Evolutionary conservation across 2,329 filamentous ascomycete species (phyloP).

Genomic region (Pseudocercospora macadamiae): DNA sequence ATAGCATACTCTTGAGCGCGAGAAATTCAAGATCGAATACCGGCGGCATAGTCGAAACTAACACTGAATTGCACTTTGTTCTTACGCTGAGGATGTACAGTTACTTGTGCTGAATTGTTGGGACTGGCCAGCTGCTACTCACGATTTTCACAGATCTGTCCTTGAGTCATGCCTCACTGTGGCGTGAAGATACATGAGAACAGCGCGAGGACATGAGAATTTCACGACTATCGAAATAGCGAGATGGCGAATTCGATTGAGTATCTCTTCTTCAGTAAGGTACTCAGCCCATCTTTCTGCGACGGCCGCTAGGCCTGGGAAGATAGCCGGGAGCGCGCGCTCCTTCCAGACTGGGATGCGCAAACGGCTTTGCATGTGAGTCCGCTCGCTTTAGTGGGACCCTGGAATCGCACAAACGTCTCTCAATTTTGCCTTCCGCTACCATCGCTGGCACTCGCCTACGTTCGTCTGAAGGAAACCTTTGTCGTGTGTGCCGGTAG

Average conservation of each 20-base stretch:
- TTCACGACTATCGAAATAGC: too few species aligned
- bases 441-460: too few species aligned
- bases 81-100: background rate
- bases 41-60: background rate
- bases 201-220: too few species aligned
- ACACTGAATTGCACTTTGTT: background rate
- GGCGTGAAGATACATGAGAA: too few species aligned
- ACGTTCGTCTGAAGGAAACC: too few species aligned
- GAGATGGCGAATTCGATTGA: too few species aligned
- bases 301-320: background rate
- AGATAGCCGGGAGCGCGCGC: background rate
- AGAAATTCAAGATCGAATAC: background rate
- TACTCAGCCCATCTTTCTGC: background rate
- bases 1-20: conserved; percentile 7
- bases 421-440: background rate
- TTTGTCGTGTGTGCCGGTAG: too few species aligned
- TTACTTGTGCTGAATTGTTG: too few species aligned
- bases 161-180: too few species aligned
- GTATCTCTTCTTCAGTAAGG: too few species aligned
- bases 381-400: background rate
- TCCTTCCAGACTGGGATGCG: background rate
- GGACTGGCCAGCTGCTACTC: too few species aligned
- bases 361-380: conserved; percentile 7
- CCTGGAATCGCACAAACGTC: background rate
- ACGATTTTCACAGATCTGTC: too few species aligned